Evolutionary conservation across 768 basidiomycete species (phyloP).

Genomic region (Thelephora ganbajun): DNA sequence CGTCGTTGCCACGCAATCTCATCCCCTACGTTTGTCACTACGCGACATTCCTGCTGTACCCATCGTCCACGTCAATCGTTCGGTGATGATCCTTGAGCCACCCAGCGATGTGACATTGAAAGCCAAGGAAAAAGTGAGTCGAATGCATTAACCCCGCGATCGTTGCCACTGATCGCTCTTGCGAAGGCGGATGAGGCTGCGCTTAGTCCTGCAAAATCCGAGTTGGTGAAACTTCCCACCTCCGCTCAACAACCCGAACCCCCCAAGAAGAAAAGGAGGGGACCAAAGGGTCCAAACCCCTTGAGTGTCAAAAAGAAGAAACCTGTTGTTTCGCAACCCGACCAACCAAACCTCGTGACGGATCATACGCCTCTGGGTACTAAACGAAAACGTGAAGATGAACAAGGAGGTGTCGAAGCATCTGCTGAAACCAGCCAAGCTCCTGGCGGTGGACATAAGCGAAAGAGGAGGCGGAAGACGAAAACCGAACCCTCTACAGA

Average conservation of each 20-base stretch:
- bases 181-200: conserved; percentile 52
- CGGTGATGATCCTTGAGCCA: conserved; percentile 88
- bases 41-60: conserved; percentile 75
- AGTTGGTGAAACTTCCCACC: conserved; percentile 27
- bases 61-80: conserved; percentile 80
- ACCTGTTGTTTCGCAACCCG: conserved; percentile 7
- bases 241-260: conserved; percentile 21
- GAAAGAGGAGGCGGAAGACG: conserved; percentile 15
- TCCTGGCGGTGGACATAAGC: conserved; percentile 11
- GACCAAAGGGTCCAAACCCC: conserved; percentile 83
- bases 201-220: conserved; percentile 35
- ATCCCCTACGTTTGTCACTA: conserved; percentile 52
- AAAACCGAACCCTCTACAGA: not conserved
- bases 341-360: conserved; percentile 1
- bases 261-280: conserved; percentile 45
- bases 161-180: conserved; percentile 1
- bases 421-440: not conserved
- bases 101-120: conserved; percentile 66
- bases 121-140: conserved; percentile 47
- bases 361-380: conserved; percentile 7
- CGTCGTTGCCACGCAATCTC: conserved; percentile 75
- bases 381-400: conserved; percentile 17
- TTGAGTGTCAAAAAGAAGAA: conserved; percentile 87
- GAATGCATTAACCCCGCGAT: not conserved
- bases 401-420: conserved; percentile 6